Conservation (phyloP, 352 stramenopile species). For the Globisporangium spiculum region DNA sequence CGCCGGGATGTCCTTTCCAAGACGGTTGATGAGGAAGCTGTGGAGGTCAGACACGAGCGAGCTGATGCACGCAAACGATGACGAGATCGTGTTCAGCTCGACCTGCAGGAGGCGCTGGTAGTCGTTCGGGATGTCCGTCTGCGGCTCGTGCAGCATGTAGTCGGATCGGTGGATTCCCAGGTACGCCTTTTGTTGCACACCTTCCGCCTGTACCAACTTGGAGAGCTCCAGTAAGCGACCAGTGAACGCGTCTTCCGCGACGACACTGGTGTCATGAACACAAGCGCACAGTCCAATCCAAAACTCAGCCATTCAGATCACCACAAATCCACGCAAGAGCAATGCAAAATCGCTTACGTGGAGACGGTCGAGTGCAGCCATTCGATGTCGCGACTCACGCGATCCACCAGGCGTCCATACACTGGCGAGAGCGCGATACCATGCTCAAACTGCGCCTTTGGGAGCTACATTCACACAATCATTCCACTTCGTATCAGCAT, state of each 20-base stretch:
- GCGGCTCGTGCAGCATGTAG: conserved; percentile 93
- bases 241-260: conserved; percentile 88
- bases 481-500: neutral
- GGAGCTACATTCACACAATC: conserved; percentile 25
- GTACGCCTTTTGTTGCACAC: conserved; percentile 76
- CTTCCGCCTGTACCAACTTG: conserved; percentile 58
- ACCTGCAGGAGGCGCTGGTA: conserved; percentile 89
- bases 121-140: conserved; percentile 30
- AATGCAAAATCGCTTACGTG: conserved; percentile 19
- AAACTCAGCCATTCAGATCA: neutral
- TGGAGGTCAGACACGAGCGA: conserved; percentile 92
- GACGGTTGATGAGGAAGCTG: conserved; percentile 54
- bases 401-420: conserved; percentile 77
- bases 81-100: conserved; percentile 98
- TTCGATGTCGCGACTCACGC: conserved; percentile 72
- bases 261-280: conserved; percentile 32
- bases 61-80: conserved; percentile 95
- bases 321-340: neutral
- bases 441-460: conserved; percentile 57
- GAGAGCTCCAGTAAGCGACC: conserved; percentile 75
- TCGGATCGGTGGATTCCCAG: conserved; percentile 92
- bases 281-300: neutral
- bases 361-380: conserved; percentile 75
- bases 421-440: conserved; percentile 63
- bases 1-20: conserved; percentile 43